Percentiles rank a stretch among this genome's conserved stretches.
Conservation (phyloP, 1,284 basidiomycete species). For the Malassezia arunalokei region DNA sequence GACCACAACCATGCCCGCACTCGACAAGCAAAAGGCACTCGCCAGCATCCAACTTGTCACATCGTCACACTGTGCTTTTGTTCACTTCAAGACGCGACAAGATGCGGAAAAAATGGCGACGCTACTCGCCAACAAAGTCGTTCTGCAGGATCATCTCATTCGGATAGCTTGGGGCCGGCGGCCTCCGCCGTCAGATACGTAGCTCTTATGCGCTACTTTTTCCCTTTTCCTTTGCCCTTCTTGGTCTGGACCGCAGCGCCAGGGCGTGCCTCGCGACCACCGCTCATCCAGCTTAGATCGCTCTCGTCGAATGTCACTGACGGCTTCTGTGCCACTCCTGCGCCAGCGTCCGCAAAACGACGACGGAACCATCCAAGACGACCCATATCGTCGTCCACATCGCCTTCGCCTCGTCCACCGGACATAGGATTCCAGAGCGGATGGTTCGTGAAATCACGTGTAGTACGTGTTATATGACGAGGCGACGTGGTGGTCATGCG, state of each 20-base stretch:
- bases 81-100: slow-evolving; percentile 73
- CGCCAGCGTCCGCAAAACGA: slow-evolving; percentile 29
- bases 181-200: not conserved
- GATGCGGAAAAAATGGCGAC: slow-evolving; percentile 67
- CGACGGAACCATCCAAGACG: slow-evolving; percentile 39
- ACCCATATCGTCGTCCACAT: slow-evolving; percentile 37
- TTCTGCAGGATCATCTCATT: slow-evolving; percentile 64
- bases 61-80: slow-evolving; percentile 66
- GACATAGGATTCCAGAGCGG: slow-evolving; percentile 42
- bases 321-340: slow-evolving; percentile 8
- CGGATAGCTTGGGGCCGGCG: slow-evolving; percentile 67
- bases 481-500: slow-evolving; percentile 40
- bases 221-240: slow-evolving; percentile 39
- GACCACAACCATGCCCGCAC: slow-evolving; percentile 36
- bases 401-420: slow-evolving; percentile 25
- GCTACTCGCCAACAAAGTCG: slow-evolving; percentile 72
- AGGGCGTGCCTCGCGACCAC: slow-evolving; percentile 37
- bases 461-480: slow-evolving; percentile 24
- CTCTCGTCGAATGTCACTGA: slow-evolving; percentile 30
- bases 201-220: slow-evolving; percentile 17
- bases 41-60: slow-evolving; percentile 48
- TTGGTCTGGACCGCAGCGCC: slow-evolving; percentile 25
- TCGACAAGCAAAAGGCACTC: slow-evolving; percentile 58
- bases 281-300: slow-evolving; percentile 44
- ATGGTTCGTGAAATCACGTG: slow-evolving; percentile 41